A percentile compares a stretch with the other conserved stretches of the same genome.
These are phyloP conservation scores for Maudiozyma barnettii DNA, from an alignment of 805 yeast genomes.

Conservation along the genomic window DNA sequence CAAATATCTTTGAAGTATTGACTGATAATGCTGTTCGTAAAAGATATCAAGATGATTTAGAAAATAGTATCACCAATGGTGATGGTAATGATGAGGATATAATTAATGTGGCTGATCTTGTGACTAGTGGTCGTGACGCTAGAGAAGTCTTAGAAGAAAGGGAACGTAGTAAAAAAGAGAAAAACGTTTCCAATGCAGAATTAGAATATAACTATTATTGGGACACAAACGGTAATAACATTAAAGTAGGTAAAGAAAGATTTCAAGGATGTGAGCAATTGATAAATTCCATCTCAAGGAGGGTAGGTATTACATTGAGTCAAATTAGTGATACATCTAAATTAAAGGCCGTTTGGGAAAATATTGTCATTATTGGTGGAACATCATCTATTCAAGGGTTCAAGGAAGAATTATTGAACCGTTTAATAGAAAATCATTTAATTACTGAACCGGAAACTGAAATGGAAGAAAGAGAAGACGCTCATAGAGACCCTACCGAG, in stretches of 20 bases:
- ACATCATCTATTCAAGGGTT: conserved; percentile 70
- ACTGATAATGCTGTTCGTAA: conserved; percentile 54
- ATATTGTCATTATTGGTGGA: conserved; percentile 70
- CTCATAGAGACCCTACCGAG: conserved; percentile 22
- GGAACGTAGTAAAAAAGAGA: conserved; percentile 36
- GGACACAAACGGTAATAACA: conserved; percentile 45
- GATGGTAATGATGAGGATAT: conserved; percentile 45
- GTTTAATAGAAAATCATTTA: conserved; percentile 48
- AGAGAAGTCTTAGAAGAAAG: conserved; percentile 61
- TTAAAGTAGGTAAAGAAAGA: conserved; percentile 82
- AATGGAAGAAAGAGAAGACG: conserved; percentile 20
- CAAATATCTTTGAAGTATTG: conserved; percentile 71
- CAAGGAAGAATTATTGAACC: conserved; percentile 54
- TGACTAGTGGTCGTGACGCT: conserved; percentile 60
- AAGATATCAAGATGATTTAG: conserved; percentile 38
- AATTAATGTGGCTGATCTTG: conserved; percentile 82
- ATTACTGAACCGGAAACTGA: conserved; percentile 30
- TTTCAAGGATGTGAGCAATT: conserved; percentile 68
- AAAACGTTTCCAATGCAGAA: conserved; percentile 47
- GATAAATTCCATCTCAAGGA: conserved; percentile 43
- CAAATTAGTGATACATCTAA: conserved; percentile 57
- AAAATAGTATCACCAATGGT: conserved; percentile 32
- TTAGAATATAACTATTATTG: conserved; percentile 61
- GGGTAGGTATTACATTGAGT: conserved; percentile 43
- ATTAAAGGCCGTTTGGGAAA: conserved; percentile 79